Evolutionary conservation across 1,284 basidiomycete species (phyloP), one percentile per base, ranked within the genome.

Genomic region (Puccinia coronata): DNA sequence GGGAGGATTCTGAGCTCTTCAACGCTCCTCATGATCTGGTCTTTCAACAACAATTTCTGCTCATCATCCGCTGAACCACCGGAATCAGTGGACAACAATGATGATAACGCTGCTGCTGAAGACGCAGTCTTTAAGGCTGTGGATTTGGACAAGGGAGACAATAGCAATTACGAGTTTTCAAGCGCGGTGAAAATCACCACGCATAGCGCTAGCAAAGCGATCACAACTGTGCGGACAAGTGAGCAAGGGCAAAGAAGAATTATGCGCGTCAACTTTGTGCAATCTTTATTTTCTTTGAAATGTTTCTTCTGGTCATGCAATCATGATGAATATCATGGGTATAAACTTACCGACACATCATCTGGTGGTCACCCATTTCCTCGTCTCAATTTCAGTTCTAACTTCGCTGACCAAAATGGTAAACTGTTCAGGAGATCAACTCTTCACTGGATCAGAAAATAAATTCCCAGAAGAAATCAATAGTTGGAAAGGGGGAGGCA

Each of bases 301-400:
- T 31, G 43, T 59, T 72, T 25, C 28, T 67, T 67, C n/a, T 1
- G 4, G 36, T 67, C 36, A 23, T 23, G n/a, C n/a, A n/a, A n/a
- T n/a, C n/a, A n/a, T n/a, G n/a, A n/a, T n/a, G n/a, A n/a, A n/a
- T n/a, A n/a, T n/a, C n/a, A n/a, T n/a, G n/a, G n/a, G n/a, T n/a
- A n/a, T 69, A 12, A 59, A 28, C 91, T 87, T 83, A 93, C 93
- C 88, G 83, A 96, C 93, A 74, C 93, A 91, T 82, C 92, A 91
- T 70, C 93, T 90, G 88, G 94, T 94, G 78, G 94, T 94, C 84
- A 95, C 91, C 95, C 94, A 96, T 86, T 93, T 94, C 41, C 92
- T 91, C 84, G 93, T 92, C 86, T 96, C 94, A 82, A 95, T 92
- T 82, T 91, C 91, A 1, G 84, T 84, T 28, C 93, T 90, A 63